Evolutionary conservation across 257 asterid species (phyloP).

Genomic region (Ilex aquifolium): DNA sequence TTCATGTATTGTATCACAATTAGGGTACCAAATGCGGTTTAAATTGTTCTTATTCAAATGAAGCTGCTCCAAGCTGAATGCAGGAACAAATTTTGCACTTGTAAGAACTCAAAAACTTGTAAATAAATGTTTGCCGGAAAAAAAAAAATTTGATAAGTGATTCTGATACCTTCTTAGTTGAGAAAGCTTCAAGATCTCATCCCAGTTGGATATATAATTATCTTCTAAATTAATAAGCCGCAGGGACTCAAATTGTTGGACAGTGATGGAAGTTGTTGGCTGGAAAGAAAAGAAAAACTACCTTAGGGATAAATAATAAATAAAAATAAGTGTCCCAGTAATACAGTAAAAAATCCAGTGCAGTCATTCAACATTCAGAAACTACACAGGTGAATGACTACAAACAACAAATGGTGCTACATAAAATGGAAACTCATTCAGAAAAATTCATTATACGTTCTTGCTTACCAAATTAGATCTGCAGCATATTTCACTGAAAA

Average conservation of each 20-base stretch:
- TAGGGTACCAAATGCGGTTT: constrained; percentile 57
- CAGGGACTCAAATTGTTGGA: constrained; percentile 67
- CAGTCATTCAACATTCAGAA: background rate
- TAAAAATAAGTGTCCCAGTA: background rate
- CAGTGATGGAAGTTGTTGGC: constrained; percentile 54
- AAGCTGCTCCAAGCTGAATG: constrained; percentile 83
- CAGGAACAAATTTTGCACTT: background rate
- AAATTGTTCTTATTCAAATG: constrained; percentile 67
- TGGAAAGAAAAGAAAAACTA: constrained; percentile 25
- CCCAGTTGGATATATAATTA: constrained; percentile 74
- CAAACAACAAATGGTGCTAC: background rate
- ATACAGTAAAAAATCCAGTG: background rate
- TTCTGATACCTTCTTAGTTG: constrained; percentile 54
- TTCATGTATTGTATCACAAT: constrained; percentile 27
- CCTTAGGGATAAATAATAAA: background rate
- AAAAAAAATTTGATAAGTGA: background rate
- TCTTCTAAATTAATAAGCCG: constrained; percentile 80
- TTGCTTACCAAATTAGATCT: no score
- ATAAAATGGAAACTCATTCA: no score
- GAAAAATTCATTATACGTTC: no score
- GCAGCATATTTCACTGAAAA: no score
- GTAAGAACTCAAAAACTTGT: background rate
- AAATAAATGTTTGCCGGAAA: background rate
- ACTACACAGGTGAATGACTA: background rate
- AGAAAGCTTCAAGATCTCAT: constrained; percentile 70